A percentile compares a stretch with the other conserved stretches of the same genome.
phyloP scores from a whole-genome alignment of 352 stramenopile genomes.

The Halophytophthora batemanensis region DNA sequence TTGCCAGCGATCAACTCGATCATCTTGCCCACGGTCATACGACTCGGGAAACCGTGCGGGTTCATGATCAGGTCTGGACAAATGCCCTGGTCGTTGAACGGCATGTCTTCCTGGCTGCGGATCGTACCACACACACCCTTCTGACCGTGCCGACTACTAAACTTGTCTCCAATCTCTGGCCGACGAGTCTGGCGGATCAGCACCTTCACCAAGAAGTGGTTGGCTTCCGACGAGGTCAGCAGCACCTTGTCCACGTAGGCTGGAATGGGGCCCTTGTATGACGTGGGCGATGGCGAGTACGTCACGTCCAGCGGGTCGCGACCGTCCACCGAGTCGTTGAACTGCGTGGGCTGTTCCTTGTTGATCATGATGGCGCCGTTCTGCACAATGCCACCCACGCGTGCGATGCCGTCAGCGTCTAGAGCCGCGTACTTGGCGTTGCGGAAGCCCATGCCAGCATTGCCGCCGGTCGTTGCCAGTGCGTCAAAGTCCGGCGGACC shows the following conservation, averaged over 20 bases:
- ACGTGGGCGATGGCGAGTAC: constrained; percentile 87
- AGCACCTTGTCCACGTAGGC: constrained; percentile 99
- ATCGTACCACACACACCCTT: constrained; percentile 99
- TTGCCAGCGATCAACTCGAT: constrained; percentile 99
- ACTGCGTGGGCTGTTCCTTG: constrained; percentile 96
- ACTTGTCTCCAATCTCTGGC: constrained; percentile 99
- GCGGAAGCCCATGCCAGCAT: constrained; percentile 56
- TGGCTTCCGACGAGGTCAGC: constrained; percentile 97
- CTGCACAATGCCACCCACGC: constrained; percentile 86
- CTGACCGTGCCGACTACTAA: constrained; percentile 98
- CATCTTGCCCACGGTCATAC: constrained; percentile 99
- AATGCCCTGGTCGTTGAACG: constrained; percentile 98
- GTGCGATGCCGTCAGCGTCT: constrained; percentile 96
- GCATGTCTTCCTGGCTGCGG: constrained; percentile 96
- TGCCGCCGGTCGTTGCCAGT: constrained; percentile 45
- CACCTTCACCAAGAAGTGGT: constrained; percentile 98
- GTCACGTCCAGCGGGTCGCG: constrained; percentile 72
- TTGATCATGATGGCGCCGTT: constrained; percentile 98
- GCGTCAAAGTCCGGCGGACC: constrained; percentile 88
- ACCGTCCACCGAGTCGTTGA: constrained; percentile 83
- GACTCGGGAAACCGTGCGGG: constrained; percentile 99
- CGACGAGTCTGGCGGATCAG: constrained; percentile 94
- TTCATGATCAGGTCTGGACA: constrained; percentile 99
- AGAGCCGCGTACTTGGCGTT: constrained; percentile 93
- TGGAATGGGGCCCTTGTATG: constrained; percentile 94